phyloP scores from a whole-genome alignment of 192 early-diverging fungal genomes.

The Dimargaris verticillata region DNA sequence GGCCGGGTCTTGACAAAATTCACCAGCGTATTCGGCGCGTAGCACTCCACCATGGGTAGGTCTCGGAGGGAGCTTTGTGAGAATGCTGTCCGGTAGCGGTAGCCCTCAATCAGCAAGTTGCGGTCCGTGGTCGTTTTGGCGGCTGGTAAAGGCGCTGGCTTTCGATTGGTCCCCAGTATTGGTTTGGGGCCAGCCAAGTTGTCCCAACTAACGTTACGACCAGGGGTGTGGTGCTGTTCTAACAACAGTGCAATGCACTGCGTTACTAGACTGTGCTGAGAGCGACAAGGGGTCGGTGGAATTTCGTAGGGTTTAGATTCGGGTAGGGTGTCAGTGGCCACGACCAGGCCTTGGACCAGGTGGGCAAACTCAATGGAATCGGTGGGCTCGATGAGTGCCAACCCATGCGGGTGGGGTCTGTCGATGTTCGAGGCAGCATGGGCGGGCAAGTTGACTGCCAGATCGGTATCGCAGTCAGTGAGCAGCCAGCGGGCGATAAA shows the following conservation, averaged over 20 bases:
- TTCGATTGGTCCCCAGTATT: background rate
- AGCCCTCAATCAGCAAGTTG: background rate
- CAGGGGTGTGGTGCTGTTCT: background rate
- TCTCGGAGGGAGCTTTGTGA: background rate
- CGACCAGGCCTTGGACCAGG: too few relatives aligned
- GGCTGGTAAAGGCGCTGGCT: background rate
- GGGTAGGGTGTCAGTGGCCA: too few relatives aligned
- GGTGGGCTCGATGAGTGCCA: too few relatives aligned
- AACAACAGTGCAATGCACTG: constrained; percentile 3
- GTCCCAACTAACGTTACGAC: background rate
- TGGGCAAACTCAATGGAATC: too few relatives aligned
- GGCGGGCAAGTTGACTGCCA: too few relatives aligned
- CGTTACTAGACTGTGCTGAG: background rate
- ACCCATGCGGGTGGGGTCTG: too few relatives aligned
- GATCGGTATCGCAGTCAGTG: too few relatives aligned
- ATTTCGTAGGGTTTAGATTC: too few relatives aligned
- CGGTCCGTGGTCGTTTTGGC: background rate
- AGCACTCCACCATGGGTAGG: background rate
- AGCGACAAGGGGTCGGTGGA: background rate
- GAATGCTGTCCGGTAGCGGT: background rate
- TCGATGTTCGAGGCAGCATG: too few relatives aligned
- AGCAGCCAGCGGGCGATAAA: too few relatives aligned
- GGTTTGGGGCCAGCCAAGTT: background rate
- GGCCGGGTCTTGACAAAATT: constrained; percentile 1
- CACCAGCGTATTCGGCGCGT: constrained; percentile 7